Conservation (phyloP, 371 early-diverging fungal genomes). For the Chytridiales sp. region DNA sequence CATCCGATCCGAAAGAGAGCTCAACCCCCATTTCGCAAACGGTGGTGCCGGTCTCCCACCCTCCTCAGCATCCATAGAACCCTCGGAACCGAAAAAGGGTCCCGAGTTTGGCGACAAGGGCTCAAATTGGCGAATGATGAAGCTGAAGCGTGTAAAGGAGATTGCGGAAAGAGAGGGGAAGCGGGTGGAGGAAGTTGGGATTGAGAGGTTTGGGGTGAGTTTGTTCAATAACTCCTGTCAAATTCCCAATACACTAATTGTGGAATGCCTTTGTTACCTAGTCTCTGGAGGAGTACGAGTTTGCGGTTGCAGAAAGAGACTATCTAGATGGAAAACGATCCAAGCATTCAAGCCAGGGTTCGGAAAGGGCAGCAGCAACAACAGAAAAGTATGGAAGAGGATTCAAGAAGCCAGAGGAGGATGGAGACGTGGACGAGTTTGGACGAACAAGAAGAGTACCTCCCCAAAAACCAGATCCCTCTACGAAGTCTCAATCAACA, state of each 20-base stretch:
- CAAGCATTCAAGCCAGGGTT: too few relatives aligned
- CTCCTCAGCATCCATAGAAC: neutral
- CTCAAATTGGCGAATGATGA: conserved; percentile 81
- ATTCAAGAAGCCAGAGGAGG: conserved; percentile 65
- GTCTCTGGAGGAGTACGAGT: conserved; percentile 16
- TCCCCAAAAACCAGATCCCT: conserved; percentile 1
- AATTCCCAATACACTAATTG: conserved; percentile 5
- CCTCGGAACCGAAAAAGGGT: neutral
- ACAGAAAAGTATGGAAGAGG: too few relatives aligned
- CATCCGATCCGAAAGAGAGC: conserved; percentile 31
- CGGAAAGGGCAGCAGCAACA: too few relatives aligned
- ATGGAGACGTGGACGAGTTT: conserved; percentile 53
- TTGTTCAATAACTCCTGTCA: conserved; percentile 1
- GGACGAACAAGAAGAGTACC: conserved; percentile 25
- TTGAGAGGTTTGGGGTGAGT: conserved; percentile 64
- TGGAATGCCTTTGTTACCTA: neutral
- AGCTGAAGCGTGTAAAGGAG: conserved; percentile 67
- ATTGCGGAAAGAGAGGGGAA: conserved; percentile 69
- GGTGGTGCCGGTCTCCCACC: conserved; percentile 3
- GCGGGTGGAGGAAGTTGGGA: conserved; percentile 63
- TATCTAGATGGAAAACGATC: too few relatives aligned
- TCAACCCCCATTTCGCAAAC: conserved; percentile 36
- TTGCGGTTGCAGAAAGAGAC: neutral
- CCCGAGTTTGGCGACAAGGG: conserved; percentile 70
- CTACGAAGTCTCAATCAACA: neutral